Conservation (phyloP, 2,329 filamentous ascomycete genomes). For the Alternaria dauci region DNA sequence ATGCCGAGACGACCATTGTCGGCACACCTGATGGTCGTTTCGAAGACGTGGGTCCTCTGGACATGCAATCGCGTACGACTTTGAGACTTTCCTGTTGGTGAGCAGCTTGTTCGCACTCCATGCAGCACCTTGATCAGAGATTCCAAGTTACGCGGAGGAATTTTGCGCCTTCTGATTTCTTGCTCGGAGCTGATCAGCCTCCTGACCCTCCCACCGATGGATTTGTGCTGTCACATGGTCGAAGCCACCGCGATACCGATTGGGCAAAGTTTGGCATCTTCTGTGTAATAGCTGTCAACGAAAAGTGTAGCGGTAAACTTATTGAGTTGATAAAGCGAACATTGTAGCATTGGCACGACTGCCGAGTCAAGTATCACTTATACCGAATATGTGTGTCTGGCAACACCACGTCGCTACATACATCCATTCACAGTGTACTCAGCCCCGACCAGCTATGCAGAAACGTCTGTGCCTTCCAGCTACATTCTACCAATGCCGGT, state of each 20-base stretch:
- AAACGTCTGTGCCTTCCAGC: not conserved
- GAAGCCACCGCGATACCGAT: not conserved
- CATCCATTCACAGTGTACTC: not conserved
- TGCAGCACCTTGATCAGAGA: not conserved
- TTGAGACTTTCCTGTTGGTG: not conserved
- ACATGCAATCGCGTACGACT: too few species aligned
- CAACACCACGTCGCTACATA: not conserved
- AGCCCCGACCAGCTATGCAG: not conserved
- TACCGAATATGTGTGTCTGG: not conserved
- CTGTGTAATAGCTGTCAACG: not conserved
- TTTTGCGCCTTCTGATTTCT: not conserved
- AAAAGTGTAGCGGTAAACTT: not conserved
- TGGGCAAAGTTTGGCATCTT: not conserved
- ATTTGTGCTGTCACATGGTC: not conserved
- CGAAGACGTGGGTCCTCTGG: not conserved
- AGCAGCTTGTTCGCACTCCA: not conserved
- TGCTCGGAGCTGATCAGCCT: not conserved
- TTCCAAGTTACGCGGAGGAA: not conserved
- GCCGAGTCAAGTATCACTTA: not conserved
- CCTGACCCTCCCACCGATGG: too few species aligned
- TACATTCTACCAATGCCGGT: not conserved
- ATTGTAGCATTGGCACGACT: not conserved
- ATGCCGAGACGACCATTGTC: not conserved
- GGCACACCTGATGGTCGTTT: not conserved
- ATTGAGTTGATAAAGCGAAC: not conserved